Evolutionary conservation across 331 rosid species (phyloP).

Genomic region (Malus hybrid): DNA sequence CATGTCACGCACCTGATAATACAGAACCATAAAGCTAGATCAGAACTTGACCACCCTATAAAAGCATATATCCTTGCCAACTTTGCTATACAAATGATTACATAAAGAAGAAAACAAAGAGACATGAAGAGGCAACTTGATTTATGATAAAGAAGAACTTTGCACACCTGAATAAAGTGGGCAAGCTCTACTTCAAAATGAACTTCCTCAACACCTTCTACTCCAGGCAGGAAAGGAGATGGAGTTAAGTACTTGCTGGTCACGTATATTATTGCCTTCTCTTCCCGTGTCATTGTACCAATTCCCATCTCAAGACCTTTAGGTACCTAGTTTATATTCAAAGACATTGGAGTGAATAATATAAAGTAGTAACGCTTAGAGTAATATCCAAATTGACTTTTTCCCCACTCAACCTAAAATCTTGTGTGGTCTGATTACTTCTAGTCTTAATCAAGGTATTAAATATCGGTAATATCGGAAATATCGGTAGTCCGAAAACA

Average conservation of each 20-base stretch:
- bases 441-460: neutral
- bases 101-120: neutral
- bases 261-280: conserved; percentile 77
- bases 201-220: conserved; percentile 68
- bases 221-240: conserved; percentile 57
- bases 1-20: conserved; percentile 83
- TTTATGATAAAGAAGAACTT: conserved; percentile 17
- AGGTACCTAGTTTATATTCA: conserved; percentile 55
- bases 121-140: conserved; percentile 5
- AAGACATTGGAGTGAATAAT: neutral
- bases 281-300: conserved; percentile 80
- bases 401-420: neutral
- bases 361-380: neutral
- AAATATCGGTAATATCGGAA: too few relatives aligned
- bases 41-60: neutral
- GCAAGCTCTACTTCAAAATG: conserved; percentile 89
- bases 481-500: too few relatives aligned
- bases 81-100: neutral
- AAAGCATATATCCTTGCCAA: neutral
- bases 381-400: neutral
- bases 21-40: conserved; percentile 19
- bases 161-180: conserved; percentile 78
- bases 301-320: conserved; percentile 96
- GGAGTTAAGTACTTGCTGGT: conserved; percentile 58
- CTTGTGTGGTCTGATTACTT: neutral